phyloP scores from a whole-genome alignment of 164 flowering plant genomes.

The Cinnamomum chago region DNA sequence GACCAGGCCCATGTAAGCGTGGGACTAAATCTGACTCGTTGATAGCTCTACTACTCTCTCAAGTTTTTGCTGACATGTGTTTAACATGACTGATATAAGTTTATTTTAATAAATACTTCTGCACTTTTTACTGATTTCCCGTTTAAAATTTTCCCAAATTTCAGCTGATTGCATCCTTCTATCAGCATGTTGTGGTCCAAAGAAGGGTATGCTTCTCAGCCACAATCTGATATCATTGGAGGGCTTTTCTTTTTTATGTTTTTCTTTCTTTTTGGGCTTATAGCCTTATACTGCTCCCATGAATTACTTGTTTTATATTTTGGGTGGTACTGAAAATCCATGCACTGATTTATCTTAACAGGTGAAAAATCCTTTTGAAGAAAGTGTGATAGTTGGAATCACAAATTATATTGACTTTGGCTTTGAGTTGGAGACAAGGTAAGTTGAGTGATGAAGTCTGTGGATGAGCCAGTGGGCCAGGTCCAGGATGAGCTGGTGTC shows the following conservation, averaged over 20 bases:
- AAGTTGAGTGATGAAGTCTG: constrained; percentile 12
- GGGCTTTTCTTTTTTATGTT: too few species aligned
- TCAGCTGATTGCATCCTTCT: constrained; percentile 96
- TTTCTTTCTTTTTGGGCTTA: too few species aligned
- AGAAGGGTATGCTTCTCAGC: constrained; percentile 62
- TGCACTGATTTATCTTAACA: constrained; percentile 27
- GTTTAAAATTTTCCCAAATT: constrained; percentile 13
- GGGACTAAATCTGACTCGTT: too few species aligned
- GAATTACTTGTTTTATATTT: background rate
- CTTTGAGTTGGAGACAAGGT: constrained; percentile 86
- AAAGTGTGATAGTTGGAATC: constrained; percentile 73
- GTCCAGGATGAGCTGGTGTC: background rate
- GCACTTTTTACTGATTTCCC: constrained; percentile 13
- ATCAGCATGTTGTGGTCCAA: constrained; percentile 94
- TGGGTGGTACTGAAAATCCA: background rate
- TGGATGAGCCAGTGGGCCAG: background rate
- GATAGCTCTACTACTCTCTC: too few species aligned
- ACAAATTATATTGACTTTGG: constrained; percentile 96
- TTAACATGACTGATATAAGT: background rate
- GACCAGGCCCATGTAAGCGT: too few species aligned
- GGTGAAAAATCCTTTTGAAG: constrained; percentile 94
- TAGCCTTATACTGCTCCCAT: too few species aligned
- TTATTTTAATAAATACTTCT: background rate
- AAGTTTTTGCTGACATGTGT: background rate
- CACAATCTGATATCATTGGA: too few species aligned